phyloP scores from a whole-genome alignment of 306 rosid species.

The Sesbania bispinosa region DNA sequence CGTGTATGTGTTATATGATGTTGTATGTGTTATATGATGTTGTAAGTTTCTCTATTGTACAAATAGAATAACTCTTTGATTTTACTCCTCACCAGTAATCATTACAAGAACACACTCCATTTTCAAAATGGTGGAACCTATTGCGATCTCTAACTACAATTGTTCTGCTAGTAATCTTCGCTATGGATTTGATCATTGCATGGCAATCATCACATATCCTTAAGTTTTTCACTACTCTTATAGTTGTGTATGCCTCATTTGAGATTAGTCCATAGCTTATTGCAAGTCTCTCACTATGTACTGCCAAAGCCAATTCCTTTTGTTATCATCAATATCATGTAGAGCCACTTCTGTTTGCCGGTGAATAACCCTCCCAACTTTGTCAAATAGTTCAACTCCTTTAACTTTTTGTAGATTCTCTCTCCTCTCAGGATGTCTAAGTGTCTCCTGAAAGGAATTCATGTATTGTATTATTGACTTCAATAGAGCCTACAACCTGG shows the following conservation, averaged over 20 bases:
- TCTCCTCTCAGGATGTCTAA: conserved; percentile 39
- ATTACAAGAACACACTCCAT: no score
- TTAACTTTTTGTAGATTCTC: conserved; percentile 34
- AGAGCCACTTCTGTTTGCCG: conserved; percentile 35
- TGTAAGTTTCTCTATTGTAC: no score
- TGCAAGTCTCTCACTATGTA: conserved; percentile 54
- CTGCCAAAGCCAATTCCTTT: conserved; percentile 40
- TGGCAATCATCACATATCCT: no score
- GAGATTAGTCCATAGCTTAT: conserved; percentile 45
- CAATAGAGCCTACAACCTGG: conserved; percentile 52
- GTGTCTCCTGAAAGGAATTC: conserved; percentile 53
- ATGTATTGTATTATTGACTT: conserved; percentile 43
- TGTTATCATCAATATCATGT: conserved; percentile 41
- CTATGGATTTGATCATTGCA: conserved; percentile 41
- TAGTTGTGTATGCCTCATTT: conserved; percentile 28
- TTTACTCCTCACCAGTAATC: conserved; percentile 40
- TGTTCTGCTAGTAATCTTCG: conserved; percentile 35
- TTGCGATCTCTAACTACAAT: conserved; percentile 51
- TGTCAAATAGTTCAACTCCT: conserved; percentile 32
- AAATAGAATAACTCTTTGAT: no score
- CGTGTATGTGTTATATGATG: no score
- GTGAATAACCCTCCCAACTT: conserved; percentile 39
- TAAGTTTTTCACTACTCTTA: conserved; percentile 39
- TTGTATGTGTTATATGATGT: no score
- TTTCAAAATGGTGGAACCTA: no score